A percentile compares a stretch with the other conserved stretches of the same genome.
These are phyloP conservation scores for Arxiozyma bovina DNA, from an alignment of 1,139 yeast species.

Conservation along the genomic window DNA sequence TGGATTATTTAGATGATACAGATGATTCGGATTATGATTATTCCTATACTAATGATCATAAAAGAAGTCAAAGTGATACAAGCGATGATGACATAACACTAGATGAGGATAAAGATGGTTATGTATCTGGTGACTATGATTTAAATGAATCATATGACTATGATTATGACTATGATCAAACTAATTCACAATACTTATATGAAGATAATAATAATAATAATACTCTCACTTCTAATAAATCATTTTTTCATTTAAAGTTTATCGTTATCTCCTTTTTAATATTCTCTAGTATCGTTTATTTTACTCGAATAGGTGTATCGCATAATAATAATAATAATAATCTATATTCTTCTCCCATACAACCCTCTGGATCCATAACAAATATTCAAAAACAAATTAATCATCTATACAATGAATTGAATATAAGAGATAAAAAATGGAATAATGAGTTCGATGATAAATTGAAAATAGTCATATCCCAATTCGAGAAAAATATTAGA, in stretches of 20 bases:
- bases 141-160: slow-evolving; percentile 9
- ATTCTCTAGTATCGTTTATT: not conserved
- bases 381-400: slow-evolving; percentile 26
- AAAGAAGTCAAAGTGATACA: not conserved
- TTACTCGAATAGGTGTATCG: not conserved
- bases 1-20: slow-evolving; percentile 9
- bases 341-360: not conserved
- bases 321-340: slow-evolving; percentile 1
- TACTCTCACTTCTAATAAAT: not conserved
- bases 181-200: slow-evolving; percentile 3
- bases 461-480: slow-evolving; percentile 24
- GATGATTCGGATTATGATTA: slow-evolving; percentile 7
- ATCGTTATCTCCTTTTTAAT: not conserved
- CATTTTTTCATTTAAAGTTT: not conserved
- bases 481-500: slow-evolving; percentile 29
- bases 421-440: slow-evolving; percentile 17
- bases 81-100: slow-evolving; percentile 5
- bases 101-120: slow-evolving; percentile 8
- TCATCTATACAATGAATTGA: slow-evolving; percentile 24
- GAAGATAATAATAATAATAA: slow-evolving; percentile 4
- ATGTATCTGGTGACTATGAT: slow-evolving; percentile 6
- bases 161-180: slow-evolving; percentile 13
- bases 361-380: slow-evolving; percentile 8
- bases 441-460: slow-evolving; percentile 25
- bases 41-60: slow-evolving; percentile 7